phyloP scores from a whole-genome alignment of 2,329 filamentous ascomycete species.

The Penicillium digitatum region DNA sequence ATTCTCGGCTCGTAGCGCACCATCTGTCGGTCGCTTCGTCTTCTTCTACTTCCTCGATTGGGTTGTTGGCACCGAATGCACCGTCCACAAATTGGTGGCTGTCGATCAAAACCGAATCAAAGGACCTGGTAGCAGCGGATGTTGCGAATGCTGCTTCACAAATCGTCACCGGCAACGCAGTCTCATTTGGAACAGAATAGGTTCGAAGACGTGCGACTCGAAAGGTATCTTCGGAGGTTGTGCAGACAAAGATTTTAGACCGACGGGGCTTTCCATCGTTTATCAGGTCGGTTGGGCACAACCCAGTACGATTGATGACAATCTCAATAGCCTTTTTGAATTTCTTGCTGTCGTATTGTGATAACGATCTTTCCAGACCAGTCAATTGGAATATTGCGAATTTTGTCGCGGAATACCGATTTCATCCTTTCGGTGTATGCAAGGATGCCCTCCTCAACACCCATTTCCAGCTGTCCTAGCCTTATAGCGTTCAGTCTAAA shows the following conservation, averaged over 20 bases:
- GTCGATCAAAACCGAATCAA: slow-evolving; percentile 17
- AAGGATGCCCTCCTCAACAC: slow-evolving; percentile 31
- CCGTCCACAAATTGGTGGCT: slow-evolving; percentile 32
- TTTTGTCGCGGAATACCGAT: slow-evolving; percentile 25
- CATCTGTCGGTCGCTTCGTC: slow-evolving; percentile 27
- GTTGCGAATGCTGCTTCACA: slow-evolving; percentile 53
- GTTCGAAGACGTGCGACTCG: slow-evolving; percentile 13
- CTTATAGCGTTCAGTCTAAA: slow-evolving; percentile 38
- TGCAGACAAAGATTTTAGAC: slow-evolving; percentile 13
- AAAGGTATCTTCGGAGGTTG: slow-evolving; percentile 15
- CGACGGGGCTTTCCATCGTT: slow-evolving; percentile 5
- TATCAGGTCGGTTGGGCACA: slow-evolving; percentile 3
- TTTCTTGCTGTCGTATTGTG: slow-evolving; percentile 12
- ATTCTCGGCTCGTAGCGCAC: slow-evolving; percentile 5
- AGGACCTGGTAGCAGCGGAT: slow-evolving; percentile 45
- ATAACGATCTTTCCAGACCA: slow-evolving; percentile 10
- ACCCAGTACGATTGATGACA: slow-evolving; percentile 9
- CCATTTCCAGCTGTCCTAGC: slow-evolving; percentile 37
- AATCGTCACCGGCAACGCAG: slow-evolving; percentile 30
- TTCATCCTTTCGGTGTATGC: slow-evolving; percentile 29
- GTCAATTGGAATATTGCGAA: slow-evolving; percentile 3
- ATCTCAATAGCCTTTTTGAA: slow-evolving; percentile 11
- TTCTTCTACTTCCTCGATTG: slow-evolving; percentile 29
- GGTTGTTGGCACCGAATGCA: slow-evolving; percentile 36
- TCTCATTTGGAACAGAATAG: slow-evolving; percentile 7